Evolutionary conservation across 257 asterid genomes (phyloP), one percentile per base, ranked within the genome.

Genomic region (Asclepias syriaca): DNA sequence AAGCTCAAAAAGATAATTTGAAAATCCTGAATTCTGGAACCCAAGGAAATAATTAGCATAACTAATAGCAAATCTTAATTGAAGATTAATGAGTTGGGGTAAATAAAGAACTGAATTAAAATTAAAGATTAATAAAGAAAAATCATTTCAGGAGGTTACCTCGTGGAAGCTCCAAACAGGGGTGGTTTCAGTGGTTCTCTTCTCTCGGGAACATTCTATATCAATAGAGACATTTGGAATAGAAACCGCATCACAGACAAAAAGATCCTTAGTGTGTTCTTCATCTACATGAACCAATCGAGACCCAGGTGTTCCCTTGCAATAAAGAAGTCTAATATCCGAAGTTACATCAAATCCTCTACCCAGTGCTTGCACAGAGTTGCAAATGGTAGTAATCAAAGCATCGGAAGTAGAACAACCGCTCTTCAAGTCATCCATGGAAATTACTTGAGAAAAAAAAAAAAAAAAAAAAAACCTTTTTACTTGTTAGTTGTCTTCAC

Each of bases 291-390:
- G 87, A 69, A 92, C 84, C 67, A 95, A 81, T 32, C 96, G 89
- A 14, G 99, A 91, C 58, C 95, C 93, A 16, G 97, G 90, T 1
- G 92, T 85, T 53, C 99, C 99, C 79, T 95, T 95, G 69, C 99
- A 95, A 74, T 95, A 95, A 57, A 95, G 79, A 54, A 95, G 85
- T 87, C 99, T 88, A 72, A 92, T 95, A 82, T 95, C 99, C 37
- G 99, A 95, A 29, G 99, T 90, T 72, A 95, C 99, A 75, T 95
- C 99, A 74, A 95, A 95, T 0, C 99, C 99, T 65, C 99, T 91
- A 16, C 99, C 99, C 61, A 95, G 84, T 22, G 99, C 97, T 84
- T 92, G 98, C 73, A 95, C 87, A 55, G 99, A 95, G 87, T 88
- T 95, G 85, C 84, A 71, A 74, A 92, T 85, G 64, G 99, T 92